These are phyloP conservation scores for Globisporangium uncinulatum DNA, from an alignment of 352 stramenopile species.

Conservation along the genomic window DNA sequence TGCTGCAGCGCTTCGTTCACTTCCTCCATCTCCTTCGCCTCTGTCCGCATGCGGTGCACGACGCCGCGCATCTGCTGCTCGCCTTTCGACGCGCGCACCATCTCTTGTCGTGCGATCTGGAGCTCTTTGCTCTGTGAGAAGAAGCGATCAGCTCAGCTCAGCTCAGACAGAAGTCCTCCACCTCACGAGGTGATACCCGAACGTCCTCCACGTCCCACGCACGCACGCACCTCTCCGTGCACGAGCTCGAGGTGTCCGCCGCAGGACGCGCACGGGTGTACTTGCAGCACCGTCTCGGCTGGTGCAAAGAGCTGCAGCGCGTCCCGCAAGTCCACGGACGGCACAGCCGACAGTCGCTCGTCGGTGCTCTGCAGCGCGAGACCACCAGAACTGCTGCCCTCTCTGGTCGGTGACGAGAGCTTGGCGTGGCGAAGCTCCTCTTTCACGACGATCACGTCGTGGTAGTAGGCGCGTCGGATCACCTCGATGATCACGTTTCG, in stretches of 20 bases:
- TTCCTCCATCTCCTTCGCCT: constrained; percentile 70
- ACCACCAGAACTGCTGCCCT: background rate
- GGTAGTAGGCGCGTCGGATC: constrained; percentile 73
- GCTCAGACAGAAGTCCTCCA: no score
- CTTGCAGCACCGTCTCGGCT: constrained; percentile 59
- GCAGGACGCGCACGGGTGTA: constrained; percentile 70
- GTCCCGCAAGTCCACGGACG: constrained; percentile 69
- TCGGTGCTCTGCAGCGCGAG: constrained; percentile 10
- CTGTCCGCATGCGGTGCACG: constrained; percentile 55
- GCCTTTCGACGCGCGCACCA: constrained; percentile 53
- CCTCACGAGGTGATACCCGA: no score
- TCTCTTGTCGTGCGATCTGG: constrained; percentile 53
- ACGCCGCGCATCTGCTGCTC: constrained; percentile 65
- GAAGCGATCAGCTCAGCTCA: no score
- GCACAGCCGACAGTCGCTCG: constrained; percentile 47
- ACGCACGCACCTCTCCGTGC: constrained; percentile 51
- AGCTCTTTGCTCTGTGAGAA: constrained; percentile 56
- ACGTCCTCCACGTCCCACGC: background rate
- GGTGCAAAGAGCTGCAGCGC: constrained; percentile 66
- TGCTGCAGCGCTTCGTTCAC: constrained; percentile 73
- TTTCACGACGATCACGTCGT: constrained; percentile 80
- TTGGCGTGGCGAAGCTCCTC: constrained; percentile 52
- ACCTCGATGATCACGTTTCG: constrained; percentile 73
- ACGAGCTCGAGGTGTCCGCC: constrained; percentile 72
- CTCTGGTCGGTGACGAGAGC: background rate